phyloP scores from a whole-genome alignment of 2,329 filamentous ascomycete species.

The Teratosphaeria pseudoeucalypti region DNA sequence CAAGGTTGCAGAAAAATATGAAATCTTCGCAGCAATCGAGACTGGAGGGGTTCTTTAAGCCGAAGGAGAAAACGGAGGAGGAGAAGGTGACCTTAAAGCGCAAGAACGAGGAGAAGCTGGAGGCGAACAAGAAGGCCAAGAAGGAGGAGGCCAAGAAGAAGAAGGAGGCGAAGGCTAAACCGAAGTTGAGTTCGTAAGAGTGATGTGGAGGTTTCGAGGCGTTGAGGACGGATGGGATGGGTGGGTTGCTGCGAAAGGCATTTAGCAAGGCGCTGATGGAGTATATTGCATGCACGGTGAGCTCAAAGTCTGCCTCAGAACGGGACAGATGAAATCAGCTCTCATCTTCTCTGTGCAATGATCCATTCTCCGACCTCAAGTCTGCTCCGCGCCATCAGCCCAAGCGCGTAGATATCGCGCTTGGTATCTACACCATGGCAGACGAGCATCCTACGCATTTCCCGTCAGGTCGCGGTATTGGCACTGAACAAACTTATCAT shows the following conservation, averaged over 20 bases:
- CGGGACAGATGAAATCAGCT: no score
- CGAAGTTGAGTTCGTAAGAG: conserved; percentile 32
- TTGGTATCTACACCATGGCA: no score
- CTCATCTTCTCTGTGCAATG: no score
- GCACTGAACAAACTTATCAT: no score
- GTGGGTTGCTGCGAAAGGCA: neutral
- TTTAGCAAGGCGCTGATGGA: neutral
- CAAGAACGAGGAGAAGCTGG: conserved; percentile 85
- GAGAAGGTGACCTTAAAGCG: conserved; percentile 80
- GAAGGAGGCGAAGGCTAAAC: conserved; percentile 80
- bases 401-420: no score
- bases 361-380: no score
- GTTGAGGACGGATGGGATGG: neutral
- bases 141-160: conserved; percentile 95
- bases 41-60: conserved; percentile 95
- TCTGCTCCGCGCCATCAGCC: no score
- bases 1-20: conserved; percentile 75
- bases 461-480: no score
- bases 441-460: no score
- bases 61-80: conserved; percentile 74
- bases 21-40: conserved; percentile 85
- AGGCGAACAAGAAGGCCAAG: conserved; percentile 87
- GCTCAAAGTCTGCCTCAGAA: neutral
- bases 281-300: neutral
- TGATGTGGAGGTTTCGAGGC: neutral